A percentile compares a stretch with the other conserved stretches of the same genome.
phyloP scores from a whole-genome alignment of 495 filamentous ascomycete genomes.

The Lasiosphaeria miniovina region DNA sequence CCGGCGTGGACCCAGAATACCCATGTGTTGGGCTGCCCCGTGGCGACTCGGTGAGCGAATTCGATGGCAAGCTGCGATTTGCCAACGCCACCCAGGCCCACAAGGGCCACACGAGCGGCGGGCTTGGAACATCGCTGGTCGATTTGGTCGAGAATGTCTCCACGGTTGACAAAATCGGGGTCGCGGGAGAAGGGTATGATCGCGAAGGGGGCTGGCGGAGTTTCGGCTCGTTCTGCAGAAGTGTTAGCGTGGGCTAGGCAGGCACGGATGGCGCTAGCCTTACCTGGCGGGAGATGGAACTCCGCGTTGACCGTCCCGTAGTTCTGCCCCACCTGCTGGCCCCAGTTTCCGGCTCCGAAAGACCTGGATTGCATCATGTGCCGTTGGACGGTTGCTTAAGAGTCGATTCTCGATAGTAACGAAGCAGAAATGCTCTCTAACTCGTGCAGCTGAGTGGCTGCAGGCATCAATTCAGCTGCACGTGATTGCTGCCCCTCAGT shows the following conservation, averaged over 20 bases:
- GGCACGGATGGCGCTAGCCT: background rate
- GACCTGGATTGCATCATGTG: constrained; percentile 18
- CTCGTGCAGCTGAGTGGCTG: background rate
- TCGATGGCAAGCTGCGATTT: no score
- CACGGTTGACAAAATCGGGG: background rate
- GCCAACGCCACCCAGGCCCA: no score
- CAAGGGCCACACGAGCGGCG: constrained; percentile 12
- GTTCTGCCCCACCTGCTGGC: constrained; percentile 30
- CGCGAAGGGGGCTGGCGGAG: constrained; percentile 22
- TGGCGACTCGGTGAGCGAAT: no score
- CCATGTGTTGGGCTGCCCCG: no score
- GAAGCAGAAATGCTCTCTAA: constrained; percentile 10
- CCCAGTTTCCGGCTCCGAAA: constrained; percentile 27
- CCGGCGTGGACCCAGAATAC: no score
- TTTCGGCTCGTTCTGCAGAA: constrained; percentile 22
- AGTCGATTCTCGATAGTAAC: no score
- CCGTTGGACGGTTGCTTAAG: no score
- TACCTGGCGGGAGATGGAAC: constrained; percentile 23
- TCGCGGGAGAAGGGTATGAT: constrained; percentile 37
- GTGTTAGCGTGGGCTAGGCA: constrained; percentile 21
- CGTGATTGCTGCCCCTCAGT: constrained; percentile 2
- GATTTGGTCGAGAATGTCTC: constrained; percentile 28
- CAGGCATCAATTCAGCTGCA: background rate
- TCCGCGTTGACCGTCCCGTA: constrained; percentile 29
- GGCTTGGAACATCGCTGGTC: constrained; percentile 24